These are phyloP conservation scores for Ambrosiella xylebori DNA, from an alignment of 2,329 filamentous ascomycete species.

Conservation along the genomic window DNA sequence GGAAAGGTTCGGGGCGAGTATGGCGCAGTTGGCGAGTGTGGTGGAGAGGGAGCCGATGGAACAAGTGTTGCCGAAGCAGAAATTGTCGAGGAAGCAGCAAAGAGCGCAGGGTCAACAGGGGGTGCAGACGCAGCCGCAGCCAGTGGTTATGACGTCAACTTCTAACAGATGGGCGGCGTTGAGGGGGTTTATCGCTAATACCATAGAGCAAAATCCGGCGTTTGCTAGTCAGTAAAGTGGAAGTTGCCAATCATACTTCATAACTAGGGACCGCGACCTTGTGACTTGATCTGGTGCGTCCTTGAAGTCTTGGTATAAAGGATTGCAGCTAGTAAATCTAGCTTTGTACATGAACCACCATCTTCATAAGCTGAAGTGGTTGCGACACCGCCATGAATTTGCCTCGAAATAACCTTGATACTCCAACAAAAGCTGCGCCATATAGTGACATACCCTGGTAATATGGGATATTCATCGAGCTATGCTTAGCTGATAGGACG, in stretches of 20 bases:
- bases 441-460: background rate
- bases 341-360: too few species aligned
- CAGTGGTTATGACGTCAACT: conserved; percentile 21
- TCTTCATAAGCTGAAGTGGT: background rate
- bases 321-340: too few species aligned
- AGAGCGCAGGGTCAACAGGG: background rate
- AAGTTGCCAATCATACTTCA: too few species aligned
- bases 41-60: conserved; percentile 8
- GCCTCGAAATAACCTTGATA: too few species aligned
- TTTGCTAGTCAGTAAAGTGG: conserved; percentile 28
- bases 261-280: too few species aligned
- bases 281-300: too few species aligned
- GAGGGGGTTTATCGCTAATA: conserved; percentile 66
- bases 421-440: background rate
- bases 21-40: conserved; percentile 49
- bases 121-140: background rate
- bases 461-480: background rate
- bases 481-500: background rate
- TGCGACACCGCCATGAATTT: too few species aligned
- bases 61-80: background rate
- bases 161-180: conserved; percentile 62
- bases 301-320: too few species aligned
- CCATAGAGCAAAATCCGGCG: conserved; percentile 74
- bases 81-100: conserved; percentile 9
- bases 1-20: conserved; percentile 65